These are phyloP conservation scores for Stagonosporopsis rhizophila DNA, from an alignment of 2,329 filamentous ascomycete genomes.

Conservation along the genomic window DNA sequence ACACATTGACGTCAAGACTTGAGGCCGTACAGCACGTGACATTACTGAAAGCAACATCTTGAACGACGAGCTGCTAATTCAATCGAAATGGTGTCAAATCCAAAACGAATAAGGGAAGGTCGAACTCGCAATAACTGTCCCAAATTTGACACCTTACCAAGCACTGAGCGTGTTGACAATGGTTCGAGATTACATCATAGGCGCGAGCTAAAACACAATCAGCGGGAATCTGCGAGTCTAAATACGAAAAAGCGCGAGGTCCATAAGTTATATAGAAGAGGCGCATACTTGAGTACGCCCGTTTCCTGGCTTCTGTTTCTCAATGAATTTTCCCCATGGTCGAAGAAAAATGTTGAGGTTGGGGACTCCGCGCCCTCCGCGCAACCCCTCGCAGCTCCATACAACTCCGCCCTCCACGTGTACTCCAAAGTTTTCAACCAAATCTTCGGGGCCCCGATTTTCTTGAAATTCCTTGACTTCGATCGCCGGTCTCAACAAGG, in stretches of 20 bases:
- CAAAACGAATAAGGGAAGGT: not conserved
- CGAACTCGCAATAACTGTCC: not conserved
- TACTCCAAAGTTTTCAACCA: slow-evolving; percentile 9
- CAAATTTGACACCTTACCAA: not conserved
- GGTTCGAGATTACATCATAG: slow-evolving; percentile 7
- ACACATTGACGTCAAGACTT: slow-evolving; percentile 10
- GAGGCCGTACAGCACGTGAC: not conserved
- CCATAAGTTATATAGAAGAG: slow-evolving; percentile 2
- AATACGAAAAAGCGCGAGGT: not conserved
- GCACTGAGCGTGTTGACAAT: not conserved
- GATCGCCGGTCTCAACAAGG: slow-evolving; percentile 11
- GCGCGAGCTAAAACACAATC: slow-evolving; percentile 6
- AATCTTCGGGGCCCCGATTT: slow-evolving; percentile 11
- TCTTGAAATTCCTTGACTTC: slow-evolving; percentile 9
- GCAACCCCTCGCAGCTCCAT: slow-evolving; percentile 4
- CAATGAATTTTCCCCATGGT: slow-evolving; percentile 5
- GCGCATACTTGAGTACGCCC: not conserved
- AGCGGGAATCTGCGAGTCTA: slow-evolving; percentile 7
- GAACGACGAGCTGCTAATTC: not conserved
- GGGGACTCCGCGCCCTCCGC: slow-evolving; percentile 18
- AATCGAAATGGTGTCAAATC: not conserved
- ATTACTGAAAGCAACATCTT: not conserved
- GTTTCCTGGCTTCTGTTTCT: not conserved
- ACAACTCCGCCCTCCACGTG: slow-evolving; percentile 17
- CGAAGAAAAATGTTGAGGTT: slow-evolving; percentile 14